Conservation (phyloP, 257 asterid species). For the Solanum verrucosum region DNA sequence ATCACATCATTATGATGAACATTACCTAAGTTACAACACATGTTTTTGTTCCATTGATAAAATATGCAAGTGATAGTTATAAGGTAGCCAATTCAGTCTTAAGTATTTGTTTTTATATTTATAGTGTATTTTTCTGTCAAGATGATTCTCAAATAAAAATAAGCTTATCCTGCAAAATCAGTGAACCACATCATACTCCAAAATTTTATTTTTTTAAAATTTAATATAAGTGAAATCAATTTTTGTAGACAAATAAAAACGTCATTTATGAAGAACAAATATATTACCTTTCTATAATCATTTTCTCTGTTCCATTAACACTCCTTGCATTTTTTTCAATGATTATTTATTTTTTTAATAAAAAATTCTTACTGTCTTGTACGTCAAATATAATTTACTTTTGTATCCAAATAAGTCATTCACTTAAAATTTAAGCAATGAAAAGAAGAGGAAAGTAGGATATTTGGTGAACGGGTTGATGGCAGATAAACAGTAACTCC, state of each 20-base stretch:
- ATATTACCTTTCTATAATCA: background rate
- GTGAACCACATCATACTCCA: background rate
- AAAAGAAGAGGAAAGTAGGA: too few species aligned
- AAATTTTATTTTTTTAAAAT: too few species aligned
- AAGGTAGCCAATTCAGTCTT: background rate
- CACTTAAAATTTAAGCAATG: too few species aligned
- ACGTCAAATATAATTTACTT: too few species aligned
- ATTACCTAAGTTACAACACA: background rate
- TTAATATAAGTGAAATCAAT: background rate
- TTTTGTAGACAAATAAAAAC: background rate
- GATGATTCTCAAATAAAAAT: too few species aligned
- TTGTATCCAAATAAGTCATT: too few species aligned
- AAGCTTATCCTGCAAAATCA: background rate
- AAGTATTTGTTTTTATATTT: background rate
- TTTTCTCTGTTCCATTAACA: too few species aligned
- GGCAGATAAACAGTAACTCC: too few species aligned
- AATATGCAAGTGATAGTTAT: background rate
- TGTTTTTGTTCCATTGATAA: background rate
- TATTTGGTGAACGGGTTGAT: too few species aligned
- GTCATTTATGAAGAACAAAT: background rate
- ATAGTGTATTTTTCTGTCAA: background rate
- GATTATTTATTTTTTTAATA: too few species aligned
- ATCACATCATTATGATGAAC: background rate
- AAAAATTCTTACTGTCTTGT: too few species aligned
- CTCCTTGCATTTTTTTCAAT: too few species aligned